Conservation (phyloP, 2,329 filamentous ascomycete genomes). For the Alternaria brassicicola region DNA sequence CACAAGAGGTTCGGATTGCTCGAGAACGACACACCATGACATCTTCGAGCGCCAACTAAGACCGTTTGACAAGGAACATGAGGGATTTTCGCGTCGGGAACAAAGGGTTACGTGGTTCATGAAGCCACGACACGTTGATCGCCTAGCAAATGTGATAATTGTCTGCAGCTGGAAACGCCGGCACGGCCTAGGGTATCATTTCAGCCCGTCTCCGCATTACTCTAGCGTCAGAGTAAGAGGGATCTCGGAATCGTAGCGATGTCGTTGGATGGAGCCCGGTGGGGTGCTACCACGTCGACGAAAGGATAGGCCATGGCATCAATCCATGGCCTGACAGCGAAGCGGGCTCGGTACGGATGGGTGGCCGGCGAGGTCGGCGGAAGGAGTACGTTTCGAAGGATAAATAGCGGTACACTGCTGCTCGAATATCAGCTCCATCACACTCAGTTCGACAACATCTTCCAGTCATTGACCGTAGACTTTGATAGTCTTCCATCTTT, state of each 20-base stretch:
- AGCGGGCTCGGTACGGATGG: constrained; percentile 36
- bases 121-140: constrained; percentile 53
- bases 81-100: constrained; percentile 46
- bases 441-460: constrained; percentile 33
- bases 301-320: constrained; percentile 48
- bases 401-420: constrained; percentile 48
- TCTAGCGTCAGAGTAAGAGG: constrained; percentile 53
- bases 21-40: constrained; percentile 27
- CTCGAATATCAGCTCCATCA: constrained; percentile 35
- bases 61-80: constrained; percentile 46
- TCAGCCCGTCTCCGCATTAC: constrained; percentile 50
- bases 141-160: constrained; percentile 51
- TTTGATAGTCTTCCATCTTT: constrained; percentile 35
- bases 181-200: constrained; percentile 54
- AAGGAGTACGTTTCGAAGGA: constrained; percentile 39
- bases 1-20: constrained; percentile 42
- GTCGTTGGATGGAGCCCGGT: constrained; percentile 52
- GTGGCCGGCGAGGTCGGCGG: constrained; percentile 32
- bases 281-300: constrained; percentile 51
- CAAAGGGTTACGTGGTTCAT: constrained; percentile 52
- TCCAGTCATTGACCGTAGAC: constrained; percentile 38
- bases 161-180: constrained; percentile 51
- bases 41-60: constrained; percentile 39
- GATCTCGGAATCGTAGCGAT: constrained; percentile 53
- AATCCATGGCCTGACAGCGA: constrained; percentile 45